Percentiles rank a stretch among this genome's conserved stretches.
phyloP scores from a whole-genome alignment of 2,329 filamentous ascomycete species.

The Xylariales sp. region DNA sequence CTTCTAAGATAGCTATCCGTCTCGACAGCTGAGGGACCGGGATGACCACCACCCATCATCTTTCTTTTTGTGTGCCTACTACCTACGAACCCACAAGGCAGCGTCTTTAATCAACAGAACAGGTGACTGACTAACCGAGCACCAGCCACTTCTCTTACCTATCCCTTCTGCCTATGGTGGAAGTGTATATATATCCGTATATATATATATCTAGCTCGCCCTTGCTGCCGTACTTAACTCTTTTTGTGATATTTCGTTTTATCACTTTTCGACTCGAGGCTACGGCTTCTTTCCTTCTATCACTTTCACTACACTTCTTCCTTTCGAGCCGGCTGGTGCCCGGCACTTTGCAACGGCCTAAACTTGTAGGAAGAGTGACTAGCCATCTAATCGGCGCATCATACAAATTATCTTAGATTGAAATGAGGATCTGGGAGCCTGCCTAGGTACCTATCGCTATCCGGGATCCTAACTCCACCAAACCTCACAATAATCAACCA shows the following conservation, averaged over 20 bases:
- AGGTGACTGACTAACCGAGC: conserved; percentile 53
- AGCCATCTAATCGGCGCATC: conserved; percentile 29
- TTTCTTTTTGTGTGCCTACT: conserved; percentile 29
- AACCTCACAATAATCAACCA: conserved; percentile 35
- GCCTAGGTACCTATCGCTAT: conserved; percentile 28
- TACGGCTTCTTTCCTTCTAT: conserved; percentile 36
- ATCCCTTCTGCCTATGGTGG: conserved; percentile 45
- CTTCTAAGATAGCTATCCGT: conserved; percentile 35
- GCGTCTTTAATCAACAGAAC: conserved; percentile 47
- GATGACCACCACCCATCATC: conserved; percentile 47
- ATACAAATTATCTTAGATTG: conserved; percentile 26
- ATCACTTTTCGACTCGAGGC: conserved; percentile 40
- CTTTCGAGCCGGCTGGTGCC: conserved; percentile 46
- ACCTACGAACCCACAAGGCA: conserved; percentile 50
- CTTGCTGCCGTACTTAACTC: conserved; percentile 35
- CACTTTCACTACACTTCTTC: conserved; percentile 27
- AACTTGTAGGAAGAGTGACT: conserved; percentile 29
- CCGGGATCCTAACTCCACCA: conserved; percentile 25
- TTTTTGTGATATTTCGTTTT: conserved; percentile 40
- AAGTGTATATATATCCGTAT: not conserved
- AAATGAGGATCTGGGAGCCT: conserved; percentile 36
- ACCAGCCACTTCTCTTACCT: conserved; percentile 35
- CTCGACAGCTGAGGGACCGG: conserved; percentile 40
- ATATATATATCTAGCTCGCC: conserved; percentile 46
- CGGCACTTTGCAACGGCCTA: conserved; percentile 41